phyloP scores from a whole-genome alignment of 345 rosid genomes.

The Combretum micranthum region DNA sequence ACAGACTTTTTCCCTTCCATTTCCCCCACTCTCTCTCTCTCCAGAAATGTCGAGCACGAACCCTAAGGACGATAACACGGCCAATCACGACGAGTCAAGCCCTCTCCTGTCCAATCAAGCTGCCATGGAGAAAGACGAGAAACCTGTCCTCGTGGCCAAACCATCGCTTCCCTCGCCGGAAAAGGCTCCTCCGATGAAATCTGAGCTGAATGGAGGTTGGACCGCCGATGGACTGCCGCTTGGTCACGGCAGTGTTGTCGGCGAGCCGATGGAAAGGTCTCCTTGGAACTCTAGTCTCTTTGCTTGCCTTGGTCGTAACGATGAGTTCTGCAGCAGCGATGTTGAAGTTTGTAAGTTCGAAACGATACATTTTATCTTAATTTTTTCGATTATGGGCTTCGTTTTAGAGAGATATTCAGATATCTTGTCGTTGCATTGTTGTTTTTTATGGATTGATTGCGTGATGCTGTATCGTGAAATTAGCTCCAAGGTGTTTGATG shows the following conservation, averaged over 20 bases:
- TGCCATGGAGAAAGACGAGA: constrained; percentile 24
- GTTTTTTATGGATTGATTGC: too few relatives aligned
- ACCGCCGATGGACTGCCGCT: constrained; percentile 78
- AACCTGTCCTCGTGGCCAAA: constrained; percentile 19
- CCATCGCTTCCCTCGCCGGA: constrained; percentile 3
- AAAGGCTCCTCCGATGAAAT: constrained; percentile 10
- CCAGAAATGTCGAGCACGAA: constrained; percentile 35
- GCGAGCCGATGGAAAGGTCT: constrained; percentile 69
- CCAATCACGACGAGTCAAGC: constrained; percentile 47
- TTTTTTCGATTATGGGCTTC: background rate
- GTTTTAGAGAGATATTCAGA: background rate
- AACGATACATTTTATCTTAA: background rate
- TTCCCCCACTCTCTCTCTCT: background rate
- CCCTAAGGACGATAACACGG: constrained; percentile 11
- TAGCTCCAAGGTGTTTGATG: too few relatives aligned
- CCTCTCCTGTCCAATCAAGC: constrained; percentile 54
- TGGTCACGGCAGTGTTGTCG: constrained; percentile 70
- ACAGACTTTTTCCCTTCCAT: background rate
- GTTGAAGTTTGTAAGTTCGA: constrained; percentile 88
- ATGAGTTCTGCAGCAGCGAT: constrained; percentile 97
- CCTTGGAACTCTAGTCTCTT: constrained; percentile 71
- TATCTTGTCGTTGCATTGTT: too few relatives aligned
- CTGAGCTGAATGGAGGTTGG: constrained; percentile 34
- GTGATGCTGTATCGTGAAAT: too few relatives aligned
- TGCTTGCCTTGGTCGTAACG: constrained; percentile 80